Evolutionary conservation across 2,329 filamentous ascomycete genomes (phyloP).

Genomic region (Neonectria ditissima): DNA sequence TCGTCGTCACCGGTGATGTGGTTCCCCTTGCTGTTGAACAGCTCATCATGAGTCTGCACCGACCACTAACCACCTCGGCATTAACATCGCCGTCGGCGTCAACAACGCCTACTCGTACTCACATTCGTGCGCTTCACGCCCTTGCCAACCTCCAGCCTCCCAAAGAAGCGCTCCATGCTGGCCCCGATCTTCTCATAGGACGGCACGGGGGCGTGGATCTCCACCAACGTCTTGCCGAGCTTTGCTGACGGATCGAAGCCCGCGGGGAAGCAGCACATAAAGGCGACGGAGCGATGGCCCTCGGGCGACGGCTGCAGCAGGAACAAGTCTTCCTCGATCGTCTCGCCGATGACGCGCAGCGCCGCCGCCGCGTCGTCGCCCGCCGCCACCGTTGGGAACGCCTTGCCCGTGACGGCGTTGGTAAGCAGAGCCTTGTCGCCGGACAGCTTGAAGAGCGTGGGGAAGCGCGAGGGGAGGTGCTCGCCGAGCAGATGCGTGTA

Average conservation of each 20-base stretch:
- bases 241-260: conserved; percentile 65
- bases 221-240: conserved; percentile 59
- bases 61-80: conserved; percentile 33
- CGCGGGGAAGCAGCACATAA: conserved; percentile 63
- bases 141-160: conserved; percentile 60
- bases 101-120: conserved; percentile 9
- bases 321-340: conserved; percentile 67
- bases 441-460: conserved; percentile 59
- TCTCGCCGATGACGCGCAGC: conserved; percentile 59
- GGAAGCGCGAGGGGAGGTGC: conserved; percentile 63
- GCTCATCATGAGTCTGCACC: conserved; percentile 21
- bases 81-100: not conserved
- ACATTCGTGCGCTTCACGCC: conserved; percentile 64
- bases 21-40: conserved; percentile 28
- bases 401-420: conserved; percentile 54
- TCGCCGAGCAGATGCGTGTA: conserved; percentile 60
- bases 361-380: conserved; percentile 47
- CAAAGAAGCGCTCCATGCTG: conserved; percentile 68
- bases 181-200: conserved; percentile 65
- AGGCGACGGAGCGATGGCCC: conserved; percentile 60
- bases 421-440: conserved; percentile 45
- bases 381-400: conserved; percentile 44
- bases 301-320: conserved; percentile 56
- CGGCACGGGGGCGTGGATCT: conserved; percentile 66
- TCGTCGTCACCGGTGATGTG: conserved; percentile 36